A percentile compares a stretch with the other conserved stretches of the same genome.
These are phyloP conservation scores for Cephalotrichum gorgonifer DNA, from an alignment of 2,329 filamentous ascomycete species.

Conservation along the genomic window DNA sequence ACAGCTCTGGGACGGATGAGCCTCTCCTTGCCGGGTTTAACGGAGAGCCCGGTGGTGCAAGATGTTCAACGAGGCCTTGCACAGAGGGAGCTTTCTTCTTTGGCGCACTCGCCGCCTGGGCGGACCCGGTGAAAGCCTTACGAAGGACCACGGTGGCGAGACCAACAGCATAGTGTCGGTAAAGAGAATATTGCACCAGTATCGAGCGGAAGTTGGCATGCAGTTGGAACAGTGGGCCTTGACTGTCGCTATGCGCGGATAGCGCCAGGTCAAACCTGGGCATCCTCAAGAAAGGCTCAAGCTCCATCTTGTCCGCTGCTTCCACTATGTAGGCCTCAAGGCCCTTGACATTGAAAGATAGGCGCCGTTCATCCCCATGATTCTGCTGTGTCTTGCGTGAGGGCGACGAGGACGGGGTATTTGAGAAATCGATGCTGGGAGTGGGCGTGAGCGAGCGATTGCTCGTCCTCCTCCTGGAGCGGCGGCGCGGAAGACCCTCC, in stretches of 20 bases:
- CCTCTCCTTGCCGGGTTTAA: constrained; percentile 4
- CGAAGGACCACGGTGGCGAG: constrained; percentile 69
- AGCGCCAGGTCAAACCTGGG: constrained; percentile 82
- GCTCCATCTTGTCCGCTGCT: constrained; percentile 70
- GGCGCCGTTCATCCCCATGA: constrained; percentile 65
- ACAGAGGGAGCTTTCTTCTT: not conserved
- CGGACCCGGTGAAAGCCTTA: constrained; percentile 53
- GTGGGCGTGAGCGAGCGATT: constrained; percentile 61
- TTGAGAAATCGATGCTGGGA: constrained; percentile 54
- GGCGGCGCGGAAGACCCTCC: constrained; percentile 49
- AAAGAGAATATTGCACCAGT: constrained; percentile 81
- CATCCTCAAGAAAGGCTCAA: constrained; percentile 75
- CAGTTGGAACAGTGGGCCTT: constrained; percentile 80
- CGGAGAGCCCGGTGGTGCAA: constrained; percentile 24
- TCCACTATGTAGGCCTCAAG: constrained; percentile 89
- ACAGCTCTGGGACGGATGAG: constrained; percentile 44
- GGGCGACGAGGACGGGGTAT: constrained; percentile 21
- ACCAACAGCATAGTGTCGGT: constrained; percentile 81
- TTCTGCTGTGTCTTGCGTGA: constrained; percentile 41
- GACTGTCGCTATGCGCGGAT: constrained; percentile 73
- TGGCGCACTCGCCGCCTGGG: constrained; percentile 14
- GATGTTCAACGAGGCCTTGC: constrained; percentile 1
- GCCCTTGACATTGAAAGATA: constrained; percentile 71
- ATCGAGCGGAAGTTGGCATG: constrained; percentile 73
- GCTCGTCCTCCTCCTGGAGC: constrained; percentile 59